A percentile compares a stretch with the other conserved stretches of the same genome.
phyloP scores from a whole-genome alignment of 1,139 yeast genomes.

The Blastobotrys malaysiensis region DNA sequence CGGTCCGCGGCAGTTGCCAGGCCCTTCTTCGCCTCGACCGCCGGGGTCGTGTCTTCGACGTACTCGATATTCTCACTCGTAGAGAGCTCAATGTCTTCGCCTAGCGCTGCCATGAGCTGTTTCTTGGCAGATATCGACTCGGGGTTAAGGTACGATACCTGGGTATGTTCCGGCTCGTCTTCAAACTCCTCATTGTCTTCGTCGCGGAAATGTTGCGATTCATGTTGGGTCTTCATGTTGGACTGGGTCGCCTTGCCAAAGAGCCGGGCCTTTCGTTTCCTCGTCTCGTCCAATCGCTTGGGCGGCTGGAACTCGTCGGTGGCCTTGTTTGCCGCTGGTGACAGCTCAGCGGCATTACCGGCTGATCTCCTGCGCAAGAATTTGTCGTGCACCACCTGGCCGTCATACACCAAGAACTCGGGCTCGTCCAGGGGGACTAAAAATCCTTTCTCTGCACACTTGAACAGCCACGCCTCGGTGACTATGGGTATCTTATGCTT shows the following conservation, averaged over 20 bases:
- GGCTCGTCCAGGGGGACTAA: conserved; percentile 1
- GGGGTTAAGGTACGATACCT: conserved; percentile 24
- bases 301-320: not conserved
- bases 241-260: conserved; percentile 17
- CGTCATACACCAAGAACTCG: conserved; percentile 2
- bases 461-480: conserved; percentile 50
- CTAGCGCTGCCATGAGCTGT: conserved; percentile 24
- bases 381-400: not conserved
- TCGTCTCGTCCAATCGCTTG: not conserved
- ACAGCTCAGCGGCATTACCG: not conserved
- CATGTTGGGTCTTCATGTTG: conserved; percentile 6
- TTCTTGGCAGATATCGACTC: conserved; percentile 22
- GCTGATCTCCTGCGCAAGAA: conserved; percentile 7
- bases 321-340: not conserved
- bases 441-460: conserved; percentile 15
- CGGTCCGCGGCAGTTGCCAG: not conserved
- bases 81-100: conserved; percentile 14
- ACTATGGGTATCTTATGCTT: conserved; percentile 42
- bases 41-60: conserved; percentile 2
- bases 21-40: not conserved
- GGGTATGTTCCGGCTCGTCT: conserved; percentile 14
- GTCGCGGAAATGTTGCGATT: conserved; percentile 3
- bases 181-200: not conserved
- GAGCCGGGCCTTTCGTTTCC: conserved; percentile 7
- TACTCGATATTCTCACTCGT: not conserved